Conservation (phyloP, 139 green algal genomes). For the Asterochloris sp. region DNA sequence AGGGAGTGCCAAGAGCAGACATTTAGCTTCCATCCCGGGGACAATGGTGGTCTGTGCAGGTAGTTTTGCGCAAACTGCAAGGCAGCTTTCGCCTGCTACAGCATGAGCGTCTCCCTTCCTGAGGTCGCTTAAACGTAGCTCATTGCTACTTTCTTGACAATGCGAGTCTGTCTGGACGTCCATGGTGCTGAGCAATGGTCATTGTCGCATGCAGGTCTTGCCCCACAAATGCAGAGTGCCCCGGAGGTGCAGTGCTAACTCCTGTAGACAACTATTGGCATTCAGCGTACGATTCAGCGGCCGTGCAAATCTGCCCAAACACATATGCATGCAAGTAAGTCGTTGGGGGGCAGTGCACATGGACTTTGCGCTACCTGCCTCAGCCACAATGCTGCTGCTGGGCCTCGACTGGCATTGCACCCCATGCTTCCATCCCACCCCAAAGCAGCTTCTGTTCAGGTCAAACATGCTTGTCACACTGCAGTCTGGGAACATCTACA, state of each 20-base stretch:
- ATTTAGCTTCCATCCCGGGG: slow-evolving; percentile 16
- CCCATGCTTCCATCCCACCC: not conserved
- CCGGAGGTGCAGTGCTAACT: not conserved
- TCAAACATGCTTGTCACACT: not conserved
- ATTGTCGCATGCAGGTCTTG: not conserved
- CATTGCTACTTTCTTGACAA: too few relatives aligned
- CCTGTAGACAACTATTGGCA: slow-evolving; percentile 15
- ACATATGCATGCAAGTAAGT: slow-evolving; percentile 17
- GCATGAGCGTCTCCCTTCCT: too few relatives aligned
- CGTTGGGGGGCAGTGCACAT: not conserved
- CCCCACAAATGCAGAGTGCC: slow-evolving; percentile 8
- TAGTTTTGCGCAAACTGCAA: too few relatives aligned
- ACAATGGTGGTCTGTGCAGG: slow-evolving; percentile 8
- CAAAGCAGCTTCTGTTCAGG: not conserved
- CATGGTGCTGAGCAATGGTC: too few relatives aligned
- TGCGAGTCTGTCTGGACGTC: too few relatives aligned
- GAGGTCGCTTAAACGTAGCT: too few relatives aligned
- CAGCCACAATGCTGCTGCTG: not conserved
- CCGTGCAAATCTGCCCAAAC: slow-evolving; percentile 3
- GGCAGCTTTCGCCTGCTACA: too few relatives aligned
- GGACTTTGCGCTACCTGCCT: not conserved
- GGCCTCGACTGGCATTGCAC: not conserved
- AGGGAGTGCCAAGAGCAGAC: slow-evolving; percentile 15
- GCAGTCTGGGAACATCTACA: not conserved
- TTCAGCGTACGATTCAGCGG: not conserved